Base-by-base conservation (phyloP, 352 stramenopile genomes). In the Phytophthora hybrid region DNA sequence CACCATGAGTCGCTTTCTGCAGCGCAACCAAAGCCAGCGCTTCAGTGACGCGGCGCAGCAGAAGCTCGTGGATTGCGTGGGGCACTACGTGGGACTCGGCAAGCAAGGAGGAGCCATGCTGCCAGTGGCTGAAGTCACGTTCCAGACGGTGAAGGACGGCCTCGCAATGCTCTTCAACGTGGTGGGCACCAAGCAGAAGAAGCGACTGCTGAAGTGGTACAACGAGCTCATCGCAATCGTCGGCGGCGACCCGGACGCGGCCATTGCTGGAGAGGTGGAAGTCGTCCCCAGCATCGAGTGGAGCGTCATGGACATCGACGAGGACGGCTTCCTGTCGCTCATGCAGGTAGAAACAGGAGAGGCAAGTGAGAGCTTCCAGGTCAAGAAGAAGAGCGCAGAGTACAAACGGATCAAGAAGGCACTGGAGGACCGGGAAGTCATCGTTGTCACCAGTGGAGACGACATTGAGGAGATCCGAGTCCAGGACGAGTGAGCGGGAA, bases 121-220 rank as follows among this genome's bases (percentile, higher is more conserved):
- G 54, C 59, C 76, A 9, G 82, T 94, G 39, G 53, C 80, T 6
- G 86, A 96, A 49, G 83, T 79, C 1, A 78, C 80, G 14, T 90
- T 94, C 46, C 70, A 91, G 46, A 84, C 87, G 10, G 77, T 96
- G 29, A 96, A 94, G 54, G 89, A 96, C 49, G 87, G 77, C 1
- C 81, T 96, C 0, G 89, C 88, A 13, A 96, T 96, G 89, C 89
- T 88, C 4, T 95, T 93, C 65, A 92, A 85, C 62, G 88, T 95
- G 55, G 77, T 95, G 56, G 82, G 86, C 64, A 84, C 82, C 16
- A 96, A 95, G 62, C 85, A 95, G 55, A 95, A 96, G 74, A 95
- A 94, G 59, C 80, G 73, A 18, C 73, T 95, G 47, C 63, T 96
- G 29, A 96, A 96, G 59, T 93, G 89, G 86, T 90, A 95, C 81